Base-by-base conservation (phyloP, 2,329 filamentous ascomycete genomes). In the Xylariaceae sp. region DNA sequence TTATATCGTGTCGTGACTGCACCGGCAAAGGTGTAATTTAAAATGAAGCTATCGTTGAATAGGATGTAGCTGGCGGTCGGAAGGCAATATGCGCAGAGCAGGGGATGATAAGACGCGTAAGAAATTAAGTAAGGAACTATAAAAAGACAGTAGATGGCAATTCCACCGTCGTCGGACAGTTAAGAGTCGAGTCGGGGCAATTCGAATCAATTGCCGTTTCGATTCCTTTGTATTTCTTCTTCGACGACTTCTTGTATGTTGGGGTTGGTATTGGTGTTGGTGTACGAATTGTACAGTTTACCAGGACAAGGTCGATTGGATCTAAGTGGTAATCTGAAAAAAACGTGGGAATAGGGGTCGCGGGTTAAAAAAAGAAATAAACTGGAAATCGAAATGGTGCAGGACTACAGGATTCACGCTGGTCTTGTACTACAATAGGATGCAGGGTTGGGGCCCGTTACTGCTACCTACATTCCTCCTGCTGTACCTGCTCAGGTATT, bases 281-380 rank as follows among this genome's bases (percentile, higher is more conserved):
- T 6, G 10, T 29, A 29, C 6, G 26, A 29, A 10, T 7, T 12
- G 32, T 37, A 14, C 9, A 26, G 23, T 26, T 4, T 26, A 26
- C 23, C 9, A 26, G 23, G 23, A 26, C 23, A 26, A 26, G 29
- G 9, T 23, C n/a, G 19, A 20, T 32, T 43, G 48, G 23, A 48
- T 41, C 9, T 14, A 26, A 49, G 40, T 29, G 21, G 20, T n/a
- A 20, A 41, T 23, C 7, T 46, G 41, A 47, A 18, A 20, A 19
- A 37, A 46, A 7, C 21, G 47, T 32, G 20, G 40, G 32, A 56
- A 53, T 54, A 55, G 47, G 53, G 44, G 50, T 60, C 46, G 52
- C 46, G 43, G 14, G 44, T 41, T 20, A 45, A 44, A 56, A 29
- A 46, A 43, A 44, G 14, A 40, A 21, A 51, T 42, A 52, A 20